Evolutionary conservation across 176 grass and related monocot species (phyloP).

Genomic region (Triticum turgidum): DNA sequence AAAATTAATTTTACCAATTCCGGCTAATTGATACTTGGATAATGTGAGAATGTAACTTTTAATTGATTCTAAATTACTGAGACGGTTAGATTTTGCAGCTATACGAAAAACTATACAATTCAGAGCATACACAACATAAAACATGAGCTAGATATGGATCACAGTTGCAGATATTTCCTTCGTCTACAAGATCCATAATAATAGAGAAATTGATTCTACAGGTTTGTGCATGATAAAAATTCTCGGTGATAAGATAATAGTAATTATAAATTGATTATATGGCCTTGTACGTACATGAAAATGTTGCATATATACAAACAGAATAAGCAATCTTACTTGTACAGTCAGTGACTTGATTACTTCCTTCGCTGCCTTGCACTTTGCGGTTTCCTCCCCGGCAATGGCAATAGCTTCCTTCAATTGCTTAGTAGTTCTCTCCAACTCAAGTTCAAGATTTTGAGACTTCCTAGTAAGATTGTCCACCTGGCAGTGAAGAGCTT

Average conservation of each 20-base stretch:
- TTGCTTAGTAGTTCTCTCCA: slow-evolving; percentile 86
- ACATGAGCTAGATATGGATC: neutral
- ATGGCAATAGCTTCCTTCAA: slow-evolving; percentile 89
- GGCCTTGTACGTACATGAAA: neutral
- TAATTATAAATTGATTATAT: slow-evolving; percentile 11
- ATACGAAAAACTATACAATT: neutral
- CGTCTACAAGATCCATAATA: neutral
- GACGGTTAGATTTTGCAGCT: neutral
- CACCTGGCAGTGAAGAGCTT: slow-evolving; percentile 51
- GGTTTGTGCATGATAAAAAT: neutral
- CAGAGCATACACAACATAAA: slow-evolving; percentile 11
- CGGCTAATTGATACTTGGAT: slow-evolving; percentile 15
- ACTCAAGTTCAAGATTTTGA: slow-evolving; percentile 74
- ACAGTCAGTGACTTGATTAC: slow-evolving; percentile 92
- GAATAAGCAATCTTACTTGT: slow-evolving; percentile 55
- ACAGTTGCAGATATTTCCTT: neutral
- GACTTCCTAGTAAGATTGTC: slow-evolving; percentile 77
- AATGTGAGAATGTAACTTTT: neutral
- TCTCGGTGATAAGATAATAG: neutral
- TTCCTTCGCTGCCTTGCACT: slow-evolving; percentile 95
- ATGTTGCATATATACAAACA: neutral
- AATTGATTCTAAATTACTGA: neutral
- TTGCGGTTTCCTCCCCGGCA: slow-evolving; percentile 80
- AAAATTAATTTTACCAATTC: neutral
- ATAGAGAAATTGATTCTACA: neutral